Base-by-base conservation (phyloP, 176 grass and related monocot species). In the Oryza nivara region DNA sequence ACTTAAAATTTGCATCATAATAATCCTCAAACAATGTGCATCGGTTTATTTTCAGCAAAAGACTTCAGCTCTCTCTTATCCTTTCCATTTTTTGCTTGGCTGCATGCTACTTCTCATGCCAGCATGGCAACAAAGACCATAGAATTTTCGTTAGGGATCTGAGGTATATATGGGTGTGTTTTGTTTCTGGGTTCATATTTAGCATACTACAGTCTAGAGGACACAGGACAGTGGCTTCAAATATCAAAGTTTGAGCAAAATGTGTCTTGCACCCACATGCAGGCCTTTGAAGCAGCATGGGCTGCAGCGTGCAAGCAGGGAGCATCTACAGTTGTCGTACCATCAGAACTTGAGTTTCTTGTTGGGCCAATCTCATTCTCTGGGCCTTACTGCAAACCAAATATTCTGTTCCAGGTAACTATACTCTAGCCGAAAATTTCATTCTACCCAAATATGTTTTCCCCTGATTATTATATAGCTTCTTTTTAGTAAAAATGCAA, bases 241-340 rank as follows among this genome's bases (percentile, higher is more conserved):
- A 70, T 49, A 76, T 73, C 23, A 82, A 82, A 76, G 66, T 22
- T 70, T 77, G 17, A 72, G 65, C 74, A 67, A 77, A 73, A 78
- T 73, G 9, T 63, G 52, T 88, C 17, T 25, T 81, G 1, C 17
- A 38, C 80, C 71, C 71, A 36, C 61, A 64, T 85, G 45, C 85
- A 98, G 93, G 91, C 96, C 83, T 98, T 98, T 89, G 74, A 94
- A 89, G 89, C 81, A 78, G 93, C 96, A 74, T 98, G 96, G 96
- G 88, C 89, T 48, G 84, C 91, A 47, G 93, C 93, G 54, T 98
- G 96, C 83, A 96, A 96, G 81, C 87, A 87, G 78, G 89, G 86
- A 45, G 74, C 93, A 72, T 94, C 93, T 68, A 94, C 93, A 60
- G 69, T 98, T 83, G 45, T 96, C 13, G 86, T 98, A 67, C 96